phyloP scores from a whole-genome alignment of 306 rosid genomes.

The Morella rubra region DNA sequence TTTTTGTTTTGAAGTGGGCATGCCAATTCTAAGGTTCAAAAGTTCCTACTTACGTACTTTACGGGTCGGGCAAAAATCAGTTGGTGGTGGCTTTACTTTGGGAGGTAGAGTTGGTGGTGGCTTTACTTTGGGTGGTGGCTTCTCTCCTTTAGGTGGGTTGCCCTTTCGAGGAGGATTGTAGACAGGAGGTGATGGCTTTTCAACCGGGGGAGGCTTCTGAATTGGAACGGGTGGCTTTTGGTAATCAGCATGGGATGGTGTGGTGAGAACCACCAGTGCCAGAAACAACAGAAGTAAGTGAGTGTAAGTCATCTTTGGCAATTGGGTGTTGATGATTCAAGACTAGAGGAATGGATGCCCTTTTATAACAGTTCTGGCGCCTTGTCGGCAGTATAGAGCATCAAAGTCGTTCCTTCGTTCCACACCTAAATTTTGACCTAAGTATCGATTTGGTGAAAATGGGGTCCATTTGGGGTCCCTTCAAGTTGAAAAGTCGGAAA shows the following conservation, averaged over 20 bases:
- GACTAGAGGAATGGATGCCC: background rate
- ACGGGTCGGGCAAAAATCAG: too few relatives aligned
- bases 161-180: slow-evolving; percentile 1
- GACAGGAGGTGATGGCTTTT: background rate
- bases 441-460: background rate
- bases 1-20: too few relatives aligned
- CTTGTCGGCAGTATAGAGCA: background rate
- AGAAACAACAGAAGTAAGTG: background rate
- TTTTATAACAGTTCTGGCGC: background rate
- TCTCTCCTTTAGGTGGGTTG: background rate
- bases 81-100: slow-evolving; percentile 13
- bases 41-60: too few relatives aligned
- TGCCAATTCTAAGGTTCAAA: too few relatives aligned
- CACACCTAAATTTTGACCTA: background rate
- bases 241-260: background rate
- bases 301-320: background rate
- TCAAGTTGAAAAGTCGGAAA: background rate
- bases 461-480: background rate
- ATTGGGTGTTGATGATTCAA: background rate
- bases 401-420: background rate
- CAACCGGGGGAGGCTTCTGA: background rate
- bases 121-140: background rate
- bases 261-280: background rate
- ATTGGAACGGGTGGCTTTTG: background rate
- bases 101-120: background rate